Base-by-base conservation (phyloP, 345 rosid species). In the Combretum micranthum region DNA sequence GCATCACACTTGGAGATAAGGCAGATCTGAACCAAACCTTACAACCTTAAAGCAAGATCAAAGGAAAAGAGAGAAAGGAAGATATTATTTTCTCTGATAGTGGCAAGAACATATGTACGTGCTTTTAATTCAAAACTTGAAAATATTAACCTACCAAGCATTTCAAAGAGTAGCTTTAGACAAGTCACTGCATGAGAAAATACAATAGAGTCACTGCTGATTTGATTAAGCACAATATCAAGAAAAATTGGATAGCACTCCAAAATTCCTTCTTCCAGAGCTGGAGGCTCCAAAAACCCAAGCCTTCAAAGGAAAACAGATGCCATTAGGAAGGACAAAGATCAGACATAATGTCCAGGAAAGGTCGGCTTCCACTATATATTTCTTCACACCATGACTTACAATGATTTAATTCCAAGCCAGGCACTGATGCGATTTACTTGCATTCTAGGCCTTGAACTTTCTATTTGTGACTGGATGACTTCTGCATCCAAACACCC, bases 1-100 rank as follows among this genome's bases (percentile, higher is more conserved):
- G 86, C 99, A 93, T 83, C 74, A 85, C 95, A 69, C 94, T 85
- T 52, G 97, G 94, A 67, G 99, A 89, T 73, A 93, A 68, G 17
- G 95, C 83, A 75, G 99, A 76, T 72, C 97, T 81, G 71, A 93
- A 71, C 99, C 99, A 93, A 61, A 93, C 87, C 83, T 89, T 93
- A 74, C 87, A 89, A 74, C 99, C 99, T 93, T 68, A 59, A 68
- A 66, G 56, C 57, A 64, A 64, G 55, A 60, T 45, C 57, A 69
- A 62, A 57, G 22, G 52, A 25, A 49, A 60, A 20, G 0, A 58
- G 52, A 45, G 57, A 16, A 42, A 20, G 60, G 62, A 26, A 45
- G 32, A 32, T 32, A 32, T 32, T 32, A 32, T 32, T 32, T 32
- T 32, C 39, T 32, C 32, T 32, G 39, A 32, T 11, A 32, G 39